phyloP scores from a whole-genome alignment of 139 green algal species.

The Eudorina sp. region DNA sequence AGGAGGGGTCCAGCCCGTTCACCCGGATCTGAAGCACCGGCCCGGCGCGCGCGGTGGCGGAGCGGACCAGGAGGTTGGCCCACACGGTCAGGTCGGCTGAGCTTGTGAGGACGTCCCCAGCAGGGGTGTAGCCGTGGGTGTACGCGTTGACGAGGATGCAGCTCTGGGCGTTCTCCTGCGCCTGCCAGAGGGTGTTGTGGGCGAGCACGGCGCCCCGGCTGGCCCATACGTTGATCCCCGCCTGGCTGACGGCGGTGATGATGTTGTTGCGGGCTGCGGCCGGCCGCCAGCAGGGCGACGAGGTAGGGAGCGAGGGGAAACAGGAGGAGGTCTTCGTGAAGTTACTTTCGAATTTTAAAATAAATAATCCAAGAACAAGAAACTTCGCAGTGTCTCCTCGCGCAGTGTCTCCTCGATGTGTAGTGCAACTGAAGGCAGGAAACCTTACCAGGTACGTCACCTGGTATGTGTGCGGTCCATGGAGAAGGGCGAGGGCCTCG shows the following conservation, averaged over 20 bases:
- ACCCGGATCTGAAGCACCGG: conserved; percentile 43
- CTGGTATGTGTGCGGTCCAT: too few relatives aligned
- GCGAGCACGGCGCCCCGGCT: not conserved
- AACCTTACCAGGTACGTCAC: too few relatives aligned
- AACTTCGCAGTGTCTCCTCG: too few relatives aligned
- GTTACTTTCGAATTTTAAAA: too few relatives aligned
- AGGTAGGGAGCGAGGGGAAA: too few relatives aligned
- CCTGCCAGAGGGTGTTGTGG: conserved; percentile 47
- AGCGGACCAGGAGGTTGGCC: conserved; percentile 33
- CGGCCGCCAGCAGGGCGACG: too few relatives aligned
- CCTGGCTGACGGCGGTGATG: conserved; percentile 4
- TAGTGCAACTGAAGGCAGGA: too few relatives aligned
- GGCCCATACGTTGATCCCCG: conserved; percentile 48
- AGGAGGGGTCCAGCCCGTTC: conserved; percentile 12
- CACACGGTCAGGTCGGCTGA: not conserved
- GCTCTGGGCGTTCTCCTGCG: conserved; percentile 33
- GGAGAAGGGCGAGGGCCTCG: too few relatives aligned
- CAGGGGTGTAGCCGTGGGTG: conserved; percentile 30
- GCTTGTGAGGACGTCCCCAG: not conserved
- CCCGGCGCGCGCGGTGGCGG: conserved; percentile 19
- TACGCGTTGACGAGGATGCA: conserved; percentile 16
- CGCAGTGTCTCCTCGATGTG: too few relatives aligned
- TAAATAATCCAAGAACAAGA: too few relatives aligned
- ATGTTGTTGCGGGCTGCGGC: conserved; percentile 47
- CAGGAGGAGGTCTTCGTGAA: too few relatives aligned